Conservation (phyloP, 768 basidiomycete genomes). For the Hortiboletus campestris region DNA sequence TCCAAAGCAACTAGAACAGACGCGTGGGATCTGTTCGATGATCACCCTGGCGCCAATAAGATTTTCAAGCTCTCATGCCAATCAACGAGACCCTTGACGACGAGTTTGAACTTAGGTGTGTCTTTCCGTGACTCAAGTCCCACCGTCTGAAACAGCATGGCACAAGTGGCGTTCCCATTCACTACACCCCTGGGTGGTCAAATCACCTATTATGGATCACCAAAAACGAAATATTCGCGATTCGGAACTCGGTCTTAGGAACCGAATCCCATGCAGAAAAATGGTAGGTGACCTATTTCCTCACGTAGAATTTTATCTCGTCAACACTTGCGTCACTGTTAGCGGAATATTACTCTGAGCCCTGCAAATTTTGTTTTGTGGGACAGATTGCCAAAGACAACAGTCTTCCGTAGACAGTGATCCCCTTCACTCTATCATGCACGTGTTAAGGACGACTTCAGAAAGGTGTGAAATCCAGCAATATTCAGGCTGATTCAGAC, state of each 20-base stretch:
- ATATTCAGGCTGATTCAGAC: background rate
- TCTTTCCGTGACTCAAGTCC: background rate
- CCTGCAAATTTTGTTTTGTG: background rate
- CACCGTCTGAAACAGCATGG: background rate
- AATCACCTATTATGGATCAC: background rate
- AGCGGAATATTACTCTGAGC: background rate
- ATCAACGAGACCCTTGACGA: background rate
- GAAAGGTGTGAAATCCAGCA: background rate
- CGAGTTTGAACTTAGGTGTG: background rate
- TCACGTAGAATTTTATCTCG: background rate
- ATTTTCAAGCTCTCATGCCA: conserved; percentile 3
- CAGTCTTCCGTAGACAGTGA: too few species aligned
- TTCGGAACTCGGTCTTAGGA: background rate
- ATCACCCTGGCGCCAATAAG: conserved; percentile 8
- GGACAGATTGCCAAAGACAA: background rate
- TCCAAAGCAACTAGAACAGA: background rate
- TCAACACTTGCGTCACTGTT: background rate
- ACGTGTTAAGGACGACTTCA: background rate
- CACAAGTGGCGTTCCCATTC: conserved; percentile 3
- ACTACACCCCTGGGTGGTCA: background rate
- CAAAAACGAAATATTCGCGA: background rate
- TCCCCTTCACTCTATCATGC: background rate
- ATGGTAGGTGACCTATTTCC: background rate
- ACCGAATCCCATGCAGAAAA: background rate
- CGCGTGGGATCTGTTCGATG: background rate